A percentile compares a stretch with the other conserved stretches of the same genome.
Evolutionary conservation across 2,329 filamentous ascomycete genomes (phyloP).

Genomic region (Xylariaceae sp.): DNA sequence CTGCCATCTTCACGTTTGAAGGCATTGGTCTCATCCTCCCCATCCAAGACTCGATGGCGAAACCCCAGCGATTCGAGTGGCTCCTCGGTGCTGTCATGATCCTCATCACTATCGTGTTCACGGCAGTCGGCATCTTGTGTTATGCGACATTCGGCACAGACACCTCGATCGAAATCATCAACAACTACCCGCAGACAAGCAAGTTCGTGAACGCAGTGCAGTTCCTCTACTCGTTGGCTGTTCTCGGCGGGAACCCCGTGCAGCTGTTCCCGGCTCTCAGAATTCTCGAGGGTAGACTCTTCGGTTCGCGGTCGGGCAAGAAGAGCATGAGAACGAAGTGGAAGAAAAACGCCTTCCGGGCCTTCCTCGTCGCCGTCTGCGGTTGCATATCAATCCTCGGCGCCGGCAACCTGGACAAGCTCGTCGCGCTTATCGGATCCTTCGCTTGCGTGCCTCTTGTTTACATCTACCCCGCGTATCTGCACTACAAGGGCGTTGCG

Average conservation of each 20-base stretch:
- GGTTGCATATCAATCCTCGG: conserved; percentile 61
- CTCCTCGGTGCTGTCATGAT: conserved; percentile 69
- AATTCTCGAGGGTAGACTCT: conserved; percentile 67
- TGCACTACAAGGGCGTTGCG: conserved; percentile 69
- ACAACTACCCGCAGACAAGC: conserved; percentile 70
- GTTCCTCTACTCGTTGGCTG: conserved; percentile 70
- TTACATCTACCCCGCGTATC: conserved; percentile 71
- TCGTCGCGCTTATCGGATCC: conserved; percentile 70
- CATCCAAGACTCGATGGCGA: conserved; percentile 72
- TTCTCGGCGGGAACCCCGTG: conserved; percentile 71
- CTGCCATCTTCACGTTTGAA: conserved; percentile 76
- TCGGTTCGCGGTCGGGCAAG: conserved; percentile 67
- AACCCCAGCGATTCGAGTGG: conserved; percentile 64
- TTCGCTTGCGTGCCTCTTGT: conserved; percentile 74
- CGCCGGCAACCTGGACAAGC: conserved; percentile 68
- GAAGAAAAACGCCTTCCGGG: conserved; percentile 70
- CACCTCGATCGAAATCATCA: conserved; percentile 72
- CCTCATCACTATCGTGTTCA: conserved; percentile 71
- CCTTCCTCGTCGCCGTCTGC: conserved; percentile 55
- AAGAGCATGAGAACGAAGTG: conserved; percentile 64
- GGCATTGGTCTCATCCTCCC: conserved; percentile 75
- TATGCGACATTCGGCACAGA: conserved; percentile 70
- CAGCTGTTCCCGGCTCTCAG: conserved; percentile 72
- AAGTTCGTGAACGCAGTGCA: conserved; percentile 74
- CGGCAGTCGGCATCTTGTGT: conserved; percentile 68